Base-by-base conservation (phyloP, 2,329 filamentous ascomycete genomes). In the Fusarium paranaense region DNA sequence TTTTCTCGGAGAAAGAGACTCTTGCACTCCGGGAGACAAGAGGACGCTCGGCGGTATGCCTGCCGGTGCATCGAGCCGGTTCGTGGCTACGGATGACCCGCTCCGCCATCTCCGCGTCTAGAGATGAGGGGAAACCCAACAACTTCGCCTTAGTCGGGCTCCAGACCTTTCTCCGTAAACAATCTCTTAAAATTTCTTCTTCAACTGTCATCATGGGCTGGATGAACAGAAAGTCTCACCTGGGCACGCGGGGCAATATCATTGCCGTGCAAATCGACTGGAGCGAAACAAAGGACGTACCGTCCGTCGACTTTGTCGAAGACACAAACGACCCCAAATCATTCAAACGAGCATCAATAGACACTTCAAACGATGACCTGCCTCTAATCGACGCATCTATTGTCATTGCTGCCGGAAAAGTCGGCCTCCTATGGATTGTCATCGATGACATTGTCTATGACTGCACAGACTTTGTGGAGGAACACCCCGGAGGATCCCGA, bases 181-280 rank as follows among this genome's bases (percentile, higher is more conserved):
- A 20, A 58, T 13, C 10, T 57, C 32, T 57, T 20, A 3, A 37
- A 22, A 16, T 35, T 20, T 35, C 13, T 9, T 56, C n/a, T 6
- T 35, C 7, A 4, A 14, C 4, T 22, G 6, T 22, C 32, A 18
- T 37, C 52, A 70, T 70, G 68, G 61, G 61, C 25, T 62, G 68
- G 61, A 68, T 61, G 38, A 63, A 57, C 18, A 6, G 59, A 37
- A 27, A 35, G 5, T 57, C 32, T 35, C n/a, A 25, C 9, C 32
- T 32, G 1, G 32, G 32, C 32, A 18, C 13, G 13, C n/a, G n/a
- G 52, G 32, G 37, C 4, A 57, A 57, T 57, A 13, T 37, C 52
- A 57, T 57, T 25, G 52, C 52, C 8, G 52, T 57, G 5, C 52
- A 57, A 25, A 35, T 37, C 32, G 52, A 57, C 52, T 57, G 20